Evolutionary conservation across 208 protist species (phyloP), one percentile per base, ranked within the genome.

Genomic region (Leishmania mexicana): DNA sequence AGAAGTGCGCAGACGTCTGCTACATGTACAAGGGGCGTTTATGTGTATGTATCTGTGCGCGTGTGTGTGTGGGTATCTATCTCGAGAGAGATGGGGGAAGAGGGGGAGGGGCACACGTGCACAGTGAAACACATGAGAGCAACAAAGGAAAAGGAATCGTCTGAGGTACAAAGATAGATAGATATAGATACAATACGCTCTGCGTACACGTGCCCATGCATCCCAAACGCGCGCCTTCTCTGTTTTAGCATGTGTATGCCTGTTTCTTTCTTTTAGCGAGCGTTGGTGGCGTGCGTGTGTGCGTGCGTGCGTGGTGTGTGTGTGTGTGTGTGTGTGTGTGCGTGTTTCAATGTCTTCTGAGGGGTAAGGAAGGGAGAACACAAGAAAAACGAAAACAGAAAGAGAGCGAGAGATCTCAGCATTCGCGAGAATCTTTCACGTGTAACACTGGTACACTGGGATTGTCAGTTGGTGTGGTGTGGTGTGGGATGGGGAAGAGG

Each of bases 101-200:
- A 31, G 68, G 17, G 64, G 64, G 62, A 8, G 1, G 28, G 3
- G 42, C 8, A 21, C 72, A 47, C 8, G n/a, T 38, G 68, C 40
- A 35, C 19, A 19, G 1, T 28, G 42, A 51, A 62, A 40, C n/a
- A 42, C 35, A 60, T 17, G 67, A 35, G 40, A 24, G 62, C 42
- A 78, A 7, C 35, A 72, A 72, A 7, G 38, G 31, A 17, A 49
- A 67, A 77, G 1, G 57, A 60, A 54, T 35, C 28, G n/a, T 68
- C 21, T 8, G 68, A 11, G 8, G 38, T 53, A 53, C 40, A 82
- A 68, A 75, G 68, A 71, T 28, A 60, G 54, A 76, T n/a, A 64
- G 53, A 76, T n/a, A 64, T 42, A 78, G 45, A 70, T n/a, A 67
- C 47, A 73, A 40, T n/a, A 53, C 8, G 53, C 21, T 74, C 47